Evolutionary conservation across 345 rosid species (phyloP).

Genomic region (Salix koriyanagi): DNA sequence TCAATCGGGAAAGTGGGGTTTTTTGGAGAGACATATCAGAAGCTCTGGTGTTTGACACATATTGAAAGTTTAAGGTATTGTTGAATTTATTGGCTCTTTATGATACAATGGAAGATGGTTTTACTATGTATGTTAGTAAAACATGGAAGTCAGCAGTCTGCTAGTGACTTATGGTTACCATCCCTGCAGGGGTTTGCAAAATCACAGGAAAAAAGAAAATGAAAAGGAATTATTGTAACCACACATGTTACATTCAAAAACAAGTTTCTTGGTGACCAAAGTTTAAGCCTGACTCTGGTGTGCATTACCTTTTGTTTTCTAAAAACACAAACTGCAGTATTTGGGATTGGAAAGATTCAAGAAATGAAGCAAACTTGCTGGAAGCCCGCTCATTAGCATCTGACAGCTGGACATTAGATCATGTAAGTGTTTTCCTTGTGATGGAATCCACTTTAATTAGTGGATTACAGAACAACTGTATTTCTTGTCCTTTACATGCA

Average conservation of each 20-base stretch:
- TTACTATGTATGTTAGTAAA: background rate
- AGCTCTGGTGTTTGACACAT: slow-evolving; percentile 92
- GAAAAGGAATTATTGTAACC: background rate
- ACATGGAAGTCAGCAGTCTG: background rate
- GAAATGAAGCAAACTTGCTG: slow-evolving; percentile 50
- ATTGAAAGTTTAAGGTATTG: slow-evolving; percentile 83
- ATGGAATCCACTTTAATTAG: too few relatives aligned
- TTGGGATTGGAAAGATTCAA: slow-evolving; percentile 78
- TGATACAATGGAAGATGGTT: background rate
- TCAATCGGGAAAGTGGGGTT: slow-evolving; percentile 82
- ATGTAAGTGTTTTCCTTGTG: slow-evolving; percentile 34
- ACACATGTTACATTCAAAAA: background rate
- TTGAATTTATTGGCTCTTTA: background rate
- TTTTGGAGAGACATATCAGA: slow-evolving; percentile 54
- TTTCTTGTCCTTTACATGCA: background rate
- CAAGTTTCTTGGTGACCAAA: background rate
- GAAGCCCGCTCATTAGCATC: slow-evolving; percentile 85
- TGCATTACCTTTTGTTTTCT: background rate
- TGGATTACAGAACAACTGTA: background rate
- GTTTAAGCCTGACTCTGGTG: background rate
- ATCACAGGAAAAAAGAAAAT: background rate
- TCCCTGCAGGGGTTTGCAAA: background rate
- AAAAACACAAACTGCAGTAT: slow-evolving; percentile 35
- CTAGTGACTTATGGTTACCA: too few relatives aligned
- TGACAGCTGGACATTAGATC: slow-evolving; percentile 60